Evolutionary conservation across 768 basidiomycete genomes (phyloP), one percentile per base, ranked within the genome.

Genomic region (Exidia glandulosa): DNA sequence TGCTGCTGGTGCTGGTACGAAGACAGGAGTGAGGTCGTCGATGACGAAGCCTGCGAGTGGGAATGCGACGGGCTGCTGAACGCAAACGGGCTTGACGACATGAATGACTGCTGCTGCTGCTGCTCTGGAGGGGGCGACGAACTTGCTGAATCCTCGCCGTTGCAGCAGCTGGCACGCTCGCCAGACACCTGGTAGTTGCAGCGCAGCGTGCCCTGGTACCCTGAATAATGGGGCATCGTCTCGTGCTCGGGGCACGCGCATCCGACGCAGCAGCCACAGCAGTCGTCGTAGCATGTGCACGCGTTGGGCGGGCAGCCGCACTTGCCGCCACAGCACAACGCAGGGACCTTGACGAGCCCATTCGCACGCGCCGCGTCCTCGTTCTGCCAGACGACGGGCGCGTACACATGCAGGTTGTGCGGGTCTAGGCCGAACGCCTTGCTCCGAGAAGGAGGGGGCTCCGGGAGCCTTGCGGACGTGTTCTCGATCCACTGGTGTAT

Each of bases 401-500:
- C 78, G 63, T 79, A 80, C 0, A 79, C 71, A 34, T 70, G 77
- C 29, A 80, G 67, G 63, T 85, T 77, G 69, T 76, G 78, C 0
- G 80, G 79, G 69, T 86, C 81, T 41, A 84, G 66, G 16, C 66
- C 65, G 33, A 73, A 62, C 2, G 72, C 75, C 32, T 76, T 78
- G 25, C 73, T 73, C 63, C 75, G 69, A 5, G 64, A 60, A 2
- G 84, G 83, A 1, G 82, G 81, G 10, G 50, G 50, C 30, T 54
- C 50, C 13, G 73, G 72, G n/a, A 87, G 87, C n/a, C 87, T 76
- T 4, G 83, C 72, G n/a, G 87, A 84, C 2, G 84, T 85, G 31
- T 78, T 77, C 32, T 84, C 81, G 61, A 87, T 82, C 71, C 89
- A 89, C 52, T 73, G 73, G 60, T 88, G 56, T 48, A 52, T 65